phyloP scores from a whole-genome alignment of 331 rosid genomes.

The Quercus lobata region DNA sequence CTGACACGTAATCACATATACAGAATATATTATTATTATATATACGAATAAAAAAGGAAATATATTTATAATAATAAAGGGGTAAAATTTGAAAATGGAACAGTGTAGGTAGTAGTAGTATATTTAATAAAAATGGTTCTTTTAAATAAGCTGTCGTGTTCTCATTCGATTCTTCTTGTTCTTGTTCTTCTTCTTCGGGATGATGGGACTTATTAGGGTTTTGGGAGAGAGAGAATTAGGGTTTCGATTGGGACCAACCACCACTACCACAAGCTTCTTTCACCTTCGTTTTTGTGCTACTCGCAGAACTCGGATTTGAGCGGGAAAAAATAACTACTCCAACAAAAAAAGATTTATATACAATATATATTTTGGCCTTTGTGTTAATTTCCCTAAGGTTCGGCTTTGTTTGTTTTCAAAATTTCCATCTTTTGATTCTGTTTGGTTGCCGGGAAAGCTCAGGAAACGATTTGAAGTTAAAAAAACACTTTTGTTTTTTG shows the following conservation, averaged over 20 bases:
- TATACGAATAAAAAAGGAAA: not conserved
- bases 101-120: not conserved
- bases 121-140: constrained; percentile 13
- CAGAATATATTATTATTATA: not conserved
- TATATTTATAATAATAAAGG: not conserved
- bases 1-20: constrained; percentile 7
- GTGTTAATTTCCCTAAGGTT: constrained; percentile 34
- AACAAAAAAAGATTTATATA: no score
- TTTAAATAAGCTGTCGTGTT: constrained; percentile 42
- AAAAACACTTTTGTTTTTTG: not conserved
- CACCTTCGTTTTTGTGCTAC: constrained; percentile 1
- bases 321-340: constrained; percentile 30
- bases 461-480: constrained; percentile 12
- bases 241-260: constrained; percentile 11
- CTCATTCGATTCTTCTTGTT: constrained; percentile 26
- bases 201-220: constrained; percentile 30
- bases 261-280: no score
- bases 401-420: not conserved
- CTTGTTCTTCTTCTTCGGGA: not conserved
- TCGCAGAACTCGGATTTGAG: constrained; percentile 30
- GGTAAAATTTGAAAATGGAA: not conserved
- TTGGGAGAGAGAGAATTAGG: constrained; percentile 9
- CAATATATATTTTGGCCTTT: no score
- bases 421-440: not conserved
- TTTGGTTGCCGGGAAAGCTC: constrained; percentile 29